Base-by-base conservation (phyloP, 192 early-diverging fungal species). In the Rhizoclosmatium globosum region DNA sequence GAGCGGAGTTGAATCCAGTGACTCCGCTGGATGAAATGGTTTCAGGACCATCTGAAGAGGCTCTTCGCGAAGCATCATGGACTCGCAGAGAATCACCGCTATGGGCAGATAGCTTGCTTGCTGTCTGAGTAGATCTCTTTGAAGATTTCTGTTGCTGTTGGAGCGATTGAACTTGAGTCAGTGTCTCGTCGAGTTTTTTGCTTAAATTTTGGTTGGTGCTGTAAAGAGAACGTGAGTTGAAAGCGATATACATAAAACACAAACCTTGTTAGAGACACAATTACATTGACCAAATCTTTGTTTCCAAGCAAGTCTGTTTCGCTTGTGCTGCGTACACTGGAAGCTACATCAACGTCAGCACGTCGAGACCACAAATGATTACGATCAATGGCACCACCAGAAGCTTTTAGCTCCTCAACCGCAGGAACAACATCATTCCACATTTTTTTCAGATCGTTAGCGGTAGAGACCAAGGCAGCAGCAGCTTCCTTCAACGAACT, bases 171-270 rank as follows among this genome's bases (percentile, higher is more conserved):
- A 76, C 64, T 43, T 66, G 64, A 4, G 61, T 56, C 61, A 76
- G 19, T 2, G 74, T 76, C 50, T 80, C 79, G 38, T 80, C 79
- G 21, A 80, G 67, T 47, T 80, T 74, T 19, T 48, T 41, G 61
- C 58, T 75, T 17, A 80, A 46, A 66, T 80, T 80, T 75, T 80
- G 79, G 56, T 80, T 80, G 56, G 79, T 80, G 47, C 79, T 80
- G 46, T 6, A 64, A 39, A 4, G 3, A 77, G 21, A 47, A 53
- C 21, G 15, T 60, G 58, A 65, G 21, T 19, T 46, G n/a, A 38
- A 13, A 15, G 21, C 39, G 31, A 41, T 13, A 65, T 13, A 62
- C 13, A 44, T 13, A 0, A 62, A 73, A 73, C 9, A 9, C 13
- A 62, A 46, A 79, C 78, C 69, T 65, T 7, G 78, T 79, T 2